Conservation (phyloP, 176 grass and related monocot genomes). For the Otatea glauca region DNA sequence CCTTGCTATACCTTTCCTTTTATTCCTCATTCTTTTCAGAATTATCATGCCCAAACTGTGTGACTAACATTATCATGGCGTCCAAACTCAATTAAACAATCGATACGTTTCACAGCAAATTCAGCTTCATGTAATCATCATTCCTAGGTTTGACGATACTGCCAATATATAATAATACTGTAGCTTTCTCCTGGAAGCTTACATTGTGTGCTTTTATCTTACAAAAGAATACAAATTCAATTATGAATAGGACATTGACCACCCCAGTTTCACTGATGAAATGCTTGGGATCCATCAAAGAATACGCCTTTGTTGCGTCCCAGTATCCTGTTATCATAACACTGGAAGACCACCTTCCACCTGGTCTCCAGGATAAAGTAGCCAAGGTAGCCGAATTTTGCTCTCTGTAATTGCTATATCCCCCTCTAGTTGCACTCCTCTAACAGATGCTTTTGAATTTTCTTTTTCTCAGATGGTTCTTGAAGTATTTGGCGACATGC, state of each 20-base stretch:
- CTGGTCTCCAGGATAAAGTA: slow-evolving; percentile 90
- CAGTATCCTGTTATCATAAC: slow-evolving; percentile 96
- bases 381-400: slow-evolving; percentile 56
- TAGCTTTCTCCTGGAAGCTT: neutral
- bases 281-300: slow-evolving; percentile 86
- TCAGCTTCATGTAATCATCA: neutral
- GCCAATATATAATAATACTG: too few species aligned
- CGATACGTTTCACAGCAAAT: neutral
- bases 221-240: neutral
- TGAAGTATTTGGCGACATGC: slow-evolving; percentile 65
- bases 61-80: neutral
- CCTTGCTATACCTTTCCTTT: neutral
- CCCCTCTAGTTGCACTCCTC: neutral
- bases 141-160: too few species aligned
- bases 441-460: neutral
- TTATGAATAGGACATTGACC: slow-evolving; percentile 73
- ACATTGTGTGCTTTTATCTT: neutral
- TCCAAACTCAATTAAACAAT: neutral
- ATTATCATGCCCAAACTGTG: neutral
- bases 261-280: slow-evolving; percentile 83
- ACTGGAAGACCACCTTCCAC: slow-evolving; percentile 85
- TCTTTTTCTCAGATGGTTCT: slow-evolving; percentile 64
- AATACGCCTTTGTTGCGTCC: slow-evolving; percentile 82
- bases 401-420: neutral
- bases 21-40: neutral